phyloP scores from a whole-genome alignment of 2,329 filamentous ascomycete species.

The Xylariaceae sp. region DNA sequence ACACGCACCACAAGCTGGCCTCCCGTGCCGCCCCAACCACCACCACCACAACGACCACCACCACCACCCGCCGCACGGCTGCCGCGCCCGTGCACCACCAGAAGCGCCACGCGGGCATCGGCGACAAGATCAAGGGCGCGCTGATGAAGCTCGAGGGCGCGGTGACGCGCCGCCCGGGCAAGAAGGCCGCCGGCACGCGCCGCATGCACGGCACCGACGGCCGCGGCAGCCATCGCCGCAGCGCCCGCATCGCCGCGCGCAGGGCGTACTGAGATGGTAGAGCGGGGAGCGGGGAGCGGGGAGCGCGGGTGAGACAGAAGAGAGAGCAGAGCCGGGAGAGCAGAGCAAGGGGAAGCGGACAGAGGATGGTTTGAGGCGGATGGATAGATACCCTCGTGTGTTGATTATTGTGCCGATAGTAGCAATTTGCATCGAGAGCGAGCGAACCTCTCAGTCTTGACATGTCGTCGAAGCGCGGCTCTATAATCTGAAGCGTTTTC shows the following conservation, averaged over 20 bases:
- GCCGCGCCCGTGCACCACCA: constrained; percentile 48
- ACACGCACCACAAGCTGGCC: constrained; percentile 15
- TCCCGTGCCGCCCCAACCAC: constrained; percentile 25
- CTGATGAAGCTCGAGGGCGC: constrained; percentile 66
- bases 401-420: too few relatives aligned
- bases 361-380: too few relatives aligned
- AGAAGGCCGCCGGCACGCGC: constrained; percentile 69
- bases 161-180: constrained; percentile 58
- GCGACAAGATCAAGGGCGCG: constrained; percentile 72
- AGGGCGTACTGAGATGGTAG: constrained; percentile 6
- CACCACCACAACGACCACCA: constrained; percentile 34
- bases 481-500: too few relatives aligned
- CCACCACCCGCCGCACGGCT: constrained; percentile 31
- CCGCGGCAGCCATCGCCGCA: constrained; percentile 43
- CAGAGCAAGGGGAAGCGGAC: too few relatives aligned
- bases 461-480: too few relatives aligned
- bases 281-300: too few relatives aligned
- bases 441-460: too few relatives aligned
- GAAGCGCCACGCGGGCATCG: constrained; percentile 58
- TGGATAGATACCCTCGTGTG: too few relatives aligned
- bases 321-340: too few relatives aligned
- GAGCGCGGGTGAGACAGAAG: too few relatives aligned
- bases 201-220: constrained; percentile 71
- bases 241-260: constrained; percentile 3
- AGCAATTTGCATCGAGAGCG: too few relatives aligned